These are phyloP conservation scores for Linum trigynum DNA, from an alignment of 345 rosid genomes.

Conservation along the genomic window DNA sequence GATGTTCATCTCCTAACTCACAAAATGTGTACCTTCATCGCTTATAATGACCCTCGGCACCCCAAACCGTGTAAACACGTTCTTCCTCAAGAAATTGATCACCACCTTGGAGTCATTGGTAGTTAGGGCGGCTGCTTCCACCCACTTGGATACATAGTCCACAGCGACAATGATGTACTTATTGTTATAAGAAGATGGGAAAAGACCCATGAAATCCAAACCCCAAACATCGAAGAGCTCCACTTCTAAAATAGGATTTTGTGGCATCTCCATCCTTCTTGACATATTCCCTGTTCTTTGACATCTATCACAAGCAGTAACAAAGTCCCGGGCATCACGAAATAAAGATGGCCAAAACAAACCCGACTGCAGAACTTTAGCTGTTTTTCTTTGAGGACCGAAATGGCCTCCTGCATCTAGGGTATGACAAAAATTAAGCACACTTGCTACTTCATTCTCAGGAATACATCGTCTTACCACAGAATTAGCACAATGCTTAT, in stretches of 20 bases:
- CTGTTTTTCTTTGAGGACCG: neutral
- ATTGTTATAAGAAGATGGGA: neutral
- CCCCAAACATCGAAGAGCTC: conserved; percentile 9
- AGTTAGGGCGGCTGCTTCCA: neutral
- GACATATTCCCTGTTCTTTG: neutral
- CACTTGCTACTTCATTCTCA: neutral
- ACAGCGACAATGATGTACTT: neutral
- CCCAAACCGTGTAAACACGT: neutral
- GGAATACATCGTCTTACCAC: conserved; percentile 7
- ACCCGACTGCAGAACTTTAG: neutral
- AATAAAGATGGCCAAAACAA: neutral
- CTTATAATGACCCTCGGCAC: neutral
- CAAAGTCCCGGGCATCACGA: neutral
- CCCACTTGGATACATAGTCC: neutral
- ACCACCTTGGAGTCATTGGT: neutral
- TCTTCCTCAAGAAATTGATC: neutral
- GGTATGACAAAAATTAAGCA: neutral
- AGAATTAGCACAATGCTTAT: neutral
- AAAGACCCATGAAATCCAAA: neutral
- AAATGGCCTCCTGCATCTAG: neutral
- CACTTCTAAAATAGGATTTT: neutral
- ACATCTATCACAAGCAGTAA: neutral
- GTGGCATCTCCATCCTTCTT: neutral
- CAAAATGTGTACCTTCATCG: neutral
- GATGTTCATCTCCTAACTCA: neutral